Base-by-base conservation (phyloP, 805 yeast species). In the Ogataea methylovora region DNA sequence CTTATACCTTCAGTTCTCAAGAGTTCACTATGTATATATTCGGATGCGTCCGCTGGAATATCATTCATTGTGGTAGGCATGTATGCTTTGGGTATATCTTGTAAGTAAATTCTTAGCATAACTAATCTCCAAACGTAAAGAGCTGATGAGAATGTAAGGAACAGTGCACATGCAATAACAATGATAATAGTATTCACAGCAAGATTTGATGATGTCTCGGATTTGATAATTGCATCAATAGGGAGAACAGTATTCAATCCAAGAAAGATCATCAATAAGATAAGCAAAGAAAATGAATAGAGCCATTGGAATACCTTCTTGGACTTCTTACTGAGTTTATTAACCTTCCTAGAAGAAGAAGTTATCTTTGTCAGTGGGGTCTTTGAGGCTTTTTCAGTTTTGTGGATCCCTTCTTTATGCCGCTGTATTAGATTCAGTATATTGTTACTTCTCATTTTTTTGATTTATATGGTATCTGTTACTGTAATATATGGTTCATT, bases 171-270 rank as follows among this genome's bases (percentile, higher is more conserved):
- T 6, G 82, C 85, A 29, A 77, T 72, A 7, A 84, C 75, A 15
- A 87, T 84, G 39, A 88, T 84, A 41, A 88, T 79, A 3, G 90
- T 74, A 52, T 87, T 85, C 52, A 84, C 63, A 1, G 84, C 92
- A 45, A 83, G 74, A 39, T 73, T 72, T 10, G 67, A 58, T 4
- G 74, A 59, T 7, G 63, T 63, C 3, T 75, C 63, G 1, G 80
- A 67, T 44, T 74, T 71, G 1, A 72, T 66, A 39, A 87, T 76
- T 21, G 86, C 76, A 56, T 90, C 97, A 12, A 86, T 72, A 0
- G 94, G 94, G 1, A 90, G 63, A 8, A 82, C 83, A 2, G 84
- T 63, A 19, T 78, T 63, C 36, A 87, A 71, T 0, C 78, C 84
- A 15, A 82, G 45, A 35, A 71, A 61, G 1, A 67, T 42, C 2